Percentiles rank a stretch among this genome's conserved stretches.
phyloP scores from a whole-genome alignment of 148 eudicot species.

The Spergularia marina region DNA sequence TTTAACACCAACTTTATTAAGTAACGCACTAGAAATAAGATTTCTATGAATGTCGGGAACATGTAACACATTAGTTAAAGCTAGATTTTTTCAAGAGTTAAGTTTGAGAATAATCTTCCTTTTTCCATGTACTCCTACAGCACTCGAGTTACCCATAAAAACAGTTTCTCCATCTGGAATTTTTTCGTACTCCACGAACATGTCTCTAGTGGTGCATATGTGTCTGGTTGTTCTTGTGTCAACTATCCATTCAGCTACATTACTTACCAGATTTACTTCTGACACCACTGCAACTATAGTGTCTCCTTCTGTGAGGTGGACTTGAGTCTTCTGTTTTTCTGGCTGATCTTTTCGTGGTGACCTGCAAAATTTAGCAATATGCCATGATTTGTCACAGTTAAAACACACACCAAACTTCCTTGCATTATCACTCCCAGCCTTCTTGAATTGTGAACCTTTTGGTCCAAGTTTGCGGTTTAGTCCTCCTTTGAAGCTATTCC shows the following conservation, averaged over 20 bases:
- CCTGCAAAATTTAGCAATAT: background rate
- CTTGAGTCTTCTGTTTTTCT: background rate
- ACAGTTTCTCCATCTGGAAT: background rate
- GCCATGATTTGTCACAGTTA: background rate
- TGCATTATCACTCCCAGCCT: no score
- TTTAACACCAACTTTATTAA: background rate
- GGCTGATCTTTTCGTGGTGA: background rate
- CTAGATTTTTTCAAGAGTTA: background rate
- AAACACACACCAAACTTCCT: background rate
- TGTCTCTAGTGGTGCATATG: background rate
- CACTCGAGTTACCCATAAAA: slow-evolving; percentile 9
- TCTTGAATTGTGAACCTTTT: no score
- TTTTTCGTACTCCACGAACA: background rate
- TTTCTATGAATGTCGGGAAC: background rate
- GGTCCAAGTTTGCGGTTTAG: background rate
- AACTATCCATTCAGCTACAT: slow-evolving; percentile 3
- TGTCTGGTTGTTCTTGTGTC: background rate
- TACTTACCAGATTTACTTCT: background rate
- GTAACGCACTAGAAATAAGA: background rate
- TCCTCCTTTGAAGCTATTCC: background rate
- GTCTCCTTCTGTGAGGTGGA: background rate
- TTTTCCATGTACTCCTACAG: background rate
- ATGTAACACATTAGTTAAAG: background rate
- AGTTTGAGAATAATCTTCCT: slow-evolving; percentile 3
- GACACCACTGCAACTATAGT: background rate